A percentile compares a stretch with the other conserved stretches of the same genome.
These are phyloP conservation scores for Pseudogymnoascus sp. DNA, from an alignment of 2,329 filamentous ascomycete genomes.

Conservation along the genomic window DNA sequence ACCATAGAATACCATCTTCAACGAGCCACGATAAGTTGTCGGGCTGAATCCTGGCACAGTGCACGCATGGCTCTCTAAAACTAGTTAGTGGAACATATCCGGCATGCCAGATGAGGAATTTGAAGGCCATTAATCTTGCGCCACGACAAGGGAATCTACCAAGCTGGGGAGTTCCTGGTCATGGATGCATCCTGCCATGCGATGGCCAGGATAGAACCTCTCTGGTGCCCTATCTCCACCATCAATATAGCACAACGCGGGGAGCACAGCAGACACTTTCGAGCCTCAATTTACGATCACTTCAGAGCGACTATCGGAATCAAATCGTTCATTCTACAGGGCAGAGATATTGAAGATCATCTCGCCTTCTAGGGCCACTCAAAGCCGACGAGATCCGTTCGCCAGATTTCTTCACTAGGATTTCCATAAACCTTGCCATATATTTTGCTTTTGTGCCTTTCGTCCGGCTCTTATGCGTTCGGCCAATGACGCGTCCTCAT, in stretches of 20 bases:
- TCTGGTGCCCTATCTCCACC: background rate
- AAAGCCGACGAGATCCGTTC: background rate
- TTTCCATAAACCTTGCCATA: background rate
- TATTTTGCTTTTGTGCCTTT: background rate
- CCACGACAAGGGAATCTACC: background rate
- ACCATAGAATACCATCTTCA: background rate
- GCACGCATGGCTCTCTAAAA: background rate
- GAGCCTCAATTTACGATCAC: background rate
- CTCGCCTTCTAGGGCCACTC: background rate
- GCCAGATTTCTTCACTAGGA: background rate
- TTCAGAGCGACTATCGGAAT: background rate
- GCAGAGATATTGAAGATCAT: background rate
- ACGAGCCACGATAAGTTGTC: background rate
- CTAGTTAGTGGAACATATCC: background rate
- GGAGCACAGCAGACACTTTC: background rate
- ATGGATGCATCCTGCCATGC: background rate
- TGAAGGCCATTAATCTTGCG: background rate
- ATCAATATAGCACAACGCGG: conserved; percentile 1
- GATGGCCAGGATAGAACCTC: background rate
- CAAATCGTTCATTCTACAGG: background rate
- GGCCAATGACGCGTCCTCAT: background rate
- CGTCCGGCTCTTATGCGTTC: background rate
- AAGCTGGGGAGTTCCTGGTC: background rate
- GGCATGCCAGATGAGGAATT: background rate
- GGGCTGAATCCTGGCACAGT: background rate